phyloP scores from a whole-genome alignment of 208 protist genomes.

The Crithidia sp. region DNA sequence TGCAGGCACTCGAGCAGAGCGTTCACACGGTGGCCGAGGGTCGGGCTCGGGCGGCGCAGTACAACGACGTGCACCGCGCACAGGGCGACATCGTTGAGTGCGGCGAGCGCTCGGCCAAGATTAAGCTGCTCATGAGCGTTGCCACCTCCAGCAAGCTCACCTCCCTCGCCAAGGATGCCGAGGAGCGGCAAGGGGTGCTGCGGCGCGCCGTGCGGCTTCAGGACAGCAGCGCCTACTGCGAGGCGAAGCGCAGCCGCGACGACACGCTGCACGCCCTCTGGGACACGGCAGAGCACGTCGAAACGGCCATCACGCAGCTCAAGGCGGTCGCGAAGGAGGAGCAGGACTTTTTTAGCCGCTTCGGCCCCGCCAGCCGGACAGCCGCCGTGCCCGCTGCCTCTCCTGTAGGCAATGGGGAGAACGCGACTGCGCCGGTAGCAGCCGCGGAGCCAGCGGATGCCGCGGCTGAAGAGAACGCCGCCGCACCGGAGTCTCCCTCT shows the following conservation, averaged over 20 bases:
- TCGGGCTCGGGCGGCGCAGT: slow-evolving; percentile 17
- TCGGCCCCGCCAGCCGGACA: slow-evolving; percentile 9
- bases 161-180: slow-evolving; percentile 34
- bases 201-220: slow-evolving; percentile 40
- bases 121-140: slow-evolving; percentile 45
- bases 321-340: slow-evolving; percentile 49
- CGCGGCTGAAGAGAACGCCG: neutral
- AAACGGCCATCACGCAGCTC: slow-evolving; percentile 50
- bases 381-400: too few species aligned
- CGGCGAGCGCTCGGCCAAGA: slow-evolving; percentile 30
- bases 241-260: slow-evolving; percentile 47
- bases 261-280: slow-evolving; percentile 43
- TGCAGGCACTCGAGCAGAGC: slow-evolving; percentile 9
- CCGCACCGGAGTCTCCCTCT: too few species aligned
- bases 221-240: slow-evolving; percentile 44
- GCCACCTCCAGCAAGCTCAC: slow-evolving; percentile 46
- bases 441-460: neutral
- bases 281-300: slow-evolving; percentile 38
- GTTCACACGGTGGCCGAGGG: slow-evolving; percentile 6
- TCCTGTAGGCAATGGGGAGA: too few species aligned
- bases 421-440: neutral
- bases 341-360: slow-evolving; percentile 44
- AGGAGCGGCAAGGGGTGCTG: slow-evolving; percentile 52
- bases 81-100: slow-evolving; percentile 52
- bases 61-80: slow-evolving; percentile 12